Conservation (phyloP, 2,329 filamentous ascomycete genomes). For the Metarhizium guizhouense region DNA sequence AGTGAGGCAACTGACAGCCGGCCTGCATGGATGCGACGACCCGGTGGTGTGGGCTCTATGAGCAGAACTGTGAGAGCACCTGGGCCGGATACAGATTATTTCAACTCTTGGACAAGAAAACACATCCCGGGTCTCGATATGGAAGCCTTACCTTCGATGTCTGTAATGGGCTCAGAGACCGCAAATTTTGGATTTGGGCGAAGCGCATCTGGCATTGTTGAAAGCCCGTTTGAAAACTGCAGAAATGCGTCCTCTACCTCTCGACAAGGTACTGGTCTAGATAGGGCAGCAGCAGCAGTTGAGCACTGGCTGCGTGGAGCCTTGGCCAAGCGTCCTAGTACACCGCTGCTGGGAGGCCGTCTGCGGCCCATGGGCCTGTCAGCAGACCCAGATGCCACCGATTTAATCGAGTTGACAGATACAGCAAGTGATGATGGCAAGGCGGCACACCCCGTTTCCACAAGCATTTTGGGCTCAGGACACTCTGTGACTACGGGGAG, state of each 20-base stretch:
- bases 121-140: slow-evolving; percentile 73
- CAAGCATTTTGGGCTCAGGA: slow-evolving; percentile 22
- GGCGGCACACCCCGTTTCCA: slow-evolving; percentile 3
- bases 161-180: slow-evolving; percentile 51
- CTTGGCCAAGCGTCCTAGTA: slow-evolving; percentile 52
- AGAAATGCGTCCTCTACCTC: slow-evolving; percentile 30
- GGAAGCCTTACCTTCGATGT: slow-evolving; percentile 58
- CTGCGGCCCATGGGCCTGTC: slow-evolving; percentile 20
- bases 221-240: slow-evolving; percentile 41
- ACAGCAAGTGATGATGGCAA: slow-evolving; percentile 46
- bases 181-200: slow-evolving; percentile 46
- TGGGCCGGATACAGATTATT: slow-evolving; percentile 73
- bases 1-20: slow-evolving; percentile 30
- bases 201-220: slow-evolving; percentile 35
- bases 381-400: slow-evolving; percentile 33
- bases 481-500: slow-evolving; percentile 27
- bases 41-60: slow-evolving; percentile 83
- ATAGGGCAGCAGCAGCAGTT: slow-evolving; percentile 77
- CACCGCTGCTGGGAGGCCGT: slow-evolving; percentile 35
- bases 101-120: slow-evolving; percentile 77
- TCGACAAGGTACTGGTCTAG: slow-evolving; percentile 50
- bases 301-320: slow-evolving; percentile 87
- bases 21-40: slow-evolving; percentile 63
- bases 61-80: slow-evolving; percentile 60
- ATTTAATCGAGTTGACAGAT: slow-evolving; percentile 66